Evolutionary conservation across 306 rosid genomes (phyloP).

Genomic region (Vigna angularis): DNA sequence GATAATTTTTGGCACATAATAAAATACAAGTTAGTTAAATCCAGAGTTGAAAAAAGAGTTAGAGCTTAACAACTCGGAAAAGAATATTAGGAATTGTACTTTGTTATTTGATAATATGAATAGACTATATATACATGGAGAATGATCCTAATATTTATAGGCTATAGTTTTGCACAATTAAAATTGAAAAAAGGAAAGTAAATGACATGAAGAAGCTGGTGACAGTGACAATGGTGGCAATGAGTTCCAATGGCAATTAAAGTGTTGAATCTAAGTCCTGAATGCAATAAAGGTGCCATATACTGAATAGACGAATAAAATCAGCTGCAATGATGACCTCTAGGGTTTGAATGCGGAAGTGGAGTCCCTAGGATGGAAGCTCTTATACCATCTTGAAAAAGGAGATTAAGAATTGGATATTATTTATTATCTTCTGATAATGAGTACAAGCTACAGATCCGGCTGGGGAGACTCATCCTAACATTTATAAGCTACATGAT

Average conservation of each 20-base stretch:
- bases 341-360: neutral
- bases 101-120: neutral
- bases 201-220: neutral
- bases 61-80: neutral
- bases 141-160: neutral
- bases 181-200: neutral
- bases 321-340: neutral
- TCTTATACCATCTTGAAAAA: neutral
- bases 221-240: neutral
- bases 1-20: conserved; percentile 11
- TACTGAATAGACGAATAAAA: neutral
- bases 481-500: neutral
- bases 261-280: neutral
- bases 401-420: neutral
- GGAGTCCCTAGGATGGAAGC: neutral
- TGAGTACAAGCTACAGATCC: neutral
- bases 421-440: neutral
- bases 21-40: conserved; percentile 22
- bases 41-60: conserved; percentile 11
- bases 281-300: neutral
- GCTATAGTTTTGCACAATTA: neutral
- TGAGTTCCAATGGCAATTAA: neutral
- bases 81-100: neutral
- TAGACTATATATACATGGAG: neutral
- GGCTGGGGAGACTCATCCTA: neutral